These are phyloP conservation scores for Rutstroemia sp. DNA, from an alignment of 2,329 filamentous ascomycete genomes.

Conservation along the genomic window DNA sequence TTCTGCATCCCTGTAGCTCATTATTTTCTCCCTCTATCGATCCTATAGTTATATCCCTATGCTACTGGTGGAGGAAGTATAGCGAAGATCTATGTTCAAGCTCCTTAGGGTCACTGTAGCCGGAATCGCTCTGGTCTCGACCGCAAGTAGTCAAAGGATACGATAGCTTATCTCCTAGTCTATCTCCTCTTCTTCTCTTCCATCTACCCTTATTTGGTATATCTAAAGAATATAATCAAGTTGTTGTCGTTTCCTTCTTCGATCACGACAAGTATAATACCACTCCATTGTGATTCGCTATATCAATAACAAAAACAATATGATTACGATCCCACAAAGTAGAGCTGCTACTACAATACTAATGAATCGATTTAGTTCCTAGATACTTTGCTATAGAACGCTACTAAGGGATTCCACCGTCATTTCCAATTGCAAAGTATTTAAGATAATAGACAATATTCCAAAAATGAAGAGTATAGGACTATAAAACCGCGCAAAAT, in stretches of 20 bases:
- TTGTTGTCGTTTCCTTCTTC: neutral
- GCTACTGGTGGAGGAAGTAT: too few relatives aligned
- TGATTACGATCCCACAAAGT: neutral
- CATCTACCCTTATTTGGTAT: neutral
- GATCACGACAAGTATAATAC: neutral
- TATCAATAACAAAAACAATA: neutral
- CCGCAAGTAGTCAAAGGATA: too few relatives aligned
- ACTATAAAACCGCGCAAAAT: slow-evolving; percentile 22
- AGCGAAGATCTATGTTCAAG: too few relatives aligned
- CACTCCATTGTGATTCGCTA: neutral
- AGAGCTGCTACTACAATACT: neutral
- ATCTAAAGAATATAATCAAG: neutral
- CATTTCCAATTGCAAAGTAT: slow-evolving; percentile 19
- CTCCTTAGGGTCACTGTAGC: too few relatives aligned
- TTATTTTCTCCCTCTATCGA: too few relatives aligned
- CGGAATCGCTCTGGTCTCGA: too few relatives aligned
- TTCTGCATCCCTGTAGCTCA: too few relatives aligned
- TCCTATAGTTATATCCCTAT: too few relatives aligned
- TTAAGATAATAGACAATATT: slow-evolving; percentile 20
- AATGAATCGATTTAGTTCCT: neutral
- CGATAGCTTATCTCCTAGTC: too few relatives aligned
- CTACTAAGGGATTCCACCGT: slow-evolving; percentile 5
- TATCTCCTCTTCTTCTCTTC: too few relatives aligned
- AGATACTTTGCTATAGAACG: neutral
- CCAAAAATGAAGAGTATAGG: slow-evolving; percentile 23